Evolutionary conservation across 768 basidiomycete species (phyloP).

Genomic region (Lepiota venenata): DNA sequence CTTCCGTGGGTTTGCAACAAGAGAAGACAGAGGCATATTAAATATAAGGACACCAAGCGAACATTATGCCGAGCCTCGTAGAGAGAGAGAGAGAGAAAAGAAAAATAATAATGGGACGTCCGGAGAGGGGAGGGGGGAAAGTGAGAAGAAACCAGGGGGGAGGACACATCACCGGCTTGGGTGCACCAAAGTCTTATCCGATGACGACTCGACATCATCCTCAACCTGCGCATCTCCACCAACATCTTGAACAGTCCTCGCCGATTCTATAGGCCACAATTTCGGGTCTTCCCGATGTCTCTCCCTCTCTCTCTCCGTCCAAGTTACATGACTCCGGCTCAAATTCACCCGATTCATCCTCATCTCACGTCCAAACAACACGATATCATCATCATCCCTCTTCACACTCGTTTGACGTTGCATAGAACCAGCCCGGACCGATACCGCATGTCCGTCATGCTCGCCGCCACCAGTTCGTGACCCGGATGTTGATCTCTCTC

Average conservation of each 20-base stretch:
- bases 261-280: no score
- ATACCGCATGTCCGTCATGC: neutral
- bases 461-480: neutral
- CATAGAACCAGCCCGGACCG: neutral
- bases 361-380: neutral
- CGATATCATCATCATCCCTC: constrained; percentile 2
- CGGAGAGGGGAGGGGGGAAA: neutral
- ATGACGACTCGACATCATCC: constrained; percentile 5
- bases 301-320: neutral
- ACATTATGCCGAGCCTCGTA: neutral
- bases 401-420: neutral
- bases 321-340: constrained; percentile 2
- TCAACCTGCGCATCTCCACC: neutral
- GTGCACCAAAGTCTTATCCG: constrained; percentile 6
- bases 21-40: neutral
- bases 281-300: no score
- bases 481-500: no score
- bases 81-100: neutral
- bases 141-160: no score
- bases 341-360: neutral
- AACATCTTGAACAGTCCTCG: no score
- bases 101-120: neutral
- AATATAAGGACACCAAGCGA: neutral
- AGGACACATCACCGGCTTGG: constrained; percentile 8
- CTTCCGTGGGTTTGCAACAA: neutral